Conservation (phyloP, 2,329 filamentous ascomycete genomes). For the Sclerotinia trifoliorum region DNA sequence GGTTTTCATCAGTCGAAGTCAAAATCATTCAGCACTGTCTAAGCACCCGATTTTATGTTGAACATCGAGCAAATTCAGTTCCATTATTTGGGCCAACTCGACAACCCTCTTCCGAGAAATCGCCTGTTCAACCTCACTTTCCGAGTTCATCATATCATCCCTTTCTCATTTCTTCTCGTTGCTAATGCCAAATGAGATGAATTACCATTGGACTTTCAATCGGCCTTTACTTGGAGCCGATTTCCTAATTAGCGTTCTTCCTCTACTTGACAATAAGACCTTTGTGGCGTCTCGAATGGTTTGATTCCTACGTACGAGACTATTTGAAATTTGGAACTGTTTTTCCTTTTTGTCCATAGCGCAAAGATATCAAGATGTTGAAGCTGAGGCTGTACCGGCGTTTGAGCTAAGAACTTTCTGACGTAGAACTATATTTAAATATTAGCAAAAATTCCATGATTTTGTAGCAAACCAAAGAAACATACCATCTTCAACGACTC, state of each 20-base stretch:
- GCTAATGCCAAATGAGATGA: not conserved
- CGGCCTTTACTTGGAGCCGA: not conserved
- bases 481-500: constrained; percentile 82
- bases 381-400: constrained; percentile 39
- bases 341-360: not conserved
- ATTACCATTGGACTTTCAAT: constrained; percentile 2
- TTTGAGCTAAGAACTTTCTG: constrained; percentile 52
- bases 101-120: not conserved
- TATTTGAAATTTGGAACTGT: constrained; percentile 23
- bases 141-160: not conserved
- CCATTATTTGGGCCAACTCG: not conserved
- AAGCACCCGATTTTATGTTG: not conserved
- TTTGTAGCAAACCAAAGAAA: constrained; percentile 13
- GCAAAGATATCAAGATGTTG: constrained; percentile 37
- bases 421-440: constrained; percentile 46
- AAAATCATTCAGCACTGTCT: not conserved
- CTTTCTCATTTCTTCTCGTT: not conserved
- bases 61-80: not conserved
- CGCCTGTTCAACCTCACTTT: not conserved
- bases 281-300: not conserved
- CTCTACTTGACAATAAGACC: not conserved
- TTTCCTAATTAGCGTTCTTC: not conserved
- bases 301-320: not conserved
- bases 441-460: constrained; percentile 24
- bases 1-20: not conserved